A percentile compares a stretch with the other conserved stretches of the same genome.
Evolutionary conservation across 495 filamentous ascomycete species (phyloP).

Genomic region (Tuber borchii): DNA sequence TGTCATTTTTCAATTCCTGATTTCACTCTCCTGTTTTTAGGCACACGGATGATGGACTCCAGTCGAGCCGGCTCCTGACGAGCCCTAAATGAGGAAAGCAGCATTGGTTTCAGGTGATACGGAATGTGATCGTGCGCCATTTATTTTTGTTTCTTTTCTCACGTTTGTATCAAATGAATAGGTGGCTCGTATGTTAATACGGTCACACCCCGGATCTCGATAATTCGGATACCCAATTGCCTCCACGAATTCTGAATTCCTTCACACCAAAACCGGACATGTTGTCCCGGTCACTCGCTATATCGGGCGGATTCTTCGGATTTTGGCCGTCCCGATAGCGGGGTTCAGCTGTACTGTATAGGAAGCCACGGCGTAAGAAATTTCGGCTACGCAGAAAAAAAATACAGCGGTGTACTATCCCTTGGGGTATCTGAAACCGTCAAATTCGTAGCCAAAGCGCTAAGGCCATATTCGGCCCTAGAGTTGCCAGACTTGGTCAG

Average conservation of each 20-base stretch:
- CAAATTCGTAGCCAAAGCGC: no score
- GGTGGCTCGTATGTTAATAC: not conserved
- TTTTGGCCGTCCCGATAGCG: not conserved
- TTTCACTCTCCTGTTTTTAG: not conserved
- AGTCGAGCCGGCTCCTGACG: not conserved
- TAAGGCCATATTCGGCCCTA: no score
- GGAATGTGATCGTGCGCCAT: not conserved
- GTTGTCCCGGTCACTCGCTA: not conserved
- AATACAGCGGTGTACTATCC: not conserved
- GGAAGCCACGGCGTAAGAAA: not conserved
- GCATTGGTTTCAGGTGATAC: not conserved
- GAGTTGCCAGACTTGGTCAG: no score
- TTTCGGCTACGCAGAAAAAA: not conserved
- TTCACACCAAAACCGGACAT: not conserved
- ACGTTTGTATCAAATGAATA: not conserved
- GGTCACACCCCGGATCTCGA: not conserved
- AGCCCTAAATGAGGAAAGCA: not conserved
- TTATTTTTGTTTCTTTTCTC: not conserved
- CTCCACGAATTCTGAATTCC: not conserved
- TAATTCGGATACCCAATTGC: not conserved
- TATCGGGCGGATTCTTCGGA: not conserved
- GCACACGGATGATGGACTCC: not conserved
- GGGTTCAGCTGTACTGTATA: not conserved
- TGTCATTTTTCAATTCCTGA: not conserved
- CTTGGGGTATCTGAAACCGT: no score